Evolutionary conservation across 352 stramenopile species (phyloP).

Genomic region (Phytopythium sindhum): DNA sequence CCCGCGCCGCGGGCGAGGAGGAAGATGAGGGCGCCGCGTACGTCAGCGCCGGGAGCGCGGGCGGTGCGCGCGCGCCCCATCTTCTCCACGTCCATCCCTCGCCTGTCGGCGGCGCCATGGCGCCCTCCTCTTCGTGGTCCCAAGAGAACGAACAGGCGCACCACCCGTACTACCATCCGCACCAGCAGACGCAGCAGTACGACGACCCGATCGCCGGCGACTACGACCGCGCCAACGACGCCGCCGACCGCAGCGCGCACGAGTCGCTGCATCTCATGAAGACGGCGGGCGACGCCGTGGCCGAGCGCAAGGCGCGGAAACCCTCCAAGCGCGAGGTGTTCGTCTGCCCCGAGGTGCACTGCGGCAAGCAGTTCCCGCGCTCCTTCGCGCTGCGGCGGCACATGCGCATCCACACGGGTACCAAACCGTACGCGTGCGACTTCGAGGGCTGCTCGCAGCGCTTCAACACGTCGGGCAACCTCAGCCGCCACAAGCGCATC

Average conservation of each 20-base stretch:
- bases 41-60: slow-evolving; percentile 20
- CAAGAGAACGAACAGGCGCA: background rate
- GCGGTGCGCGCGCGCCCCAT: slow-evolving; percentile 18
- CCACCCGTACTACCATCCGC: slow-evolving; percentile 3
- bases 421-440: slow-evolving; percentile 82
- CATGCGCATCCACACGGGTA: slow-evolving; percentile 83
- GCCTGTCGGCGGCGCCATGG: slow-evolving; percentile 5
- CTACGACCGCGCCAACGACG: background rate
- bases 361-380: slow-evolving; percentile 80
- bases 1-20: slow-evolving; percentile 5
- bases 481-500: slow-evolving; percentile 86
- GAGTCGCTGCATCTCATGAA: slow-evolving; percentile 9
- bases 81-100: slow-evolving; percentile 29
- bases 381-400: slow-evolving; percentile 81
- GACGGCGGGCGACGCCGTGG: slow-evolving; percentile 6
- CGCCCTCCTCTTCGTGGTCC: slow-evolving; percentile 3
- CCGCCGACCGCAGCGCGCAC: slow-evolving; percentile 3
- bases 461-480: slow-evolving; percentile 87
- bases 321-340: slow-evolving; percentile 44
- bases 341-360: slow-evolving; percentile 70
- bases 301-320: slow-evolving; percentile 4
- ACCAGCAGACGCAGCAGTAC: slow-evolving; percentile 14
- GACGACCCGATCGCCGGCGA: slow-evolving; percentile 8
- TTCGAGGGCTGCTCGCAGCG: slow-evolving; percentile 66
- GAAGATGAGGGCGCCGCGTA: slow-evolving; percentile 1